Evolutionary conservation across 164 flowering plant species (phyloP), one percentile per base, ranked within the genome.

Genomic region (Liriodendron chinense): DNA sequence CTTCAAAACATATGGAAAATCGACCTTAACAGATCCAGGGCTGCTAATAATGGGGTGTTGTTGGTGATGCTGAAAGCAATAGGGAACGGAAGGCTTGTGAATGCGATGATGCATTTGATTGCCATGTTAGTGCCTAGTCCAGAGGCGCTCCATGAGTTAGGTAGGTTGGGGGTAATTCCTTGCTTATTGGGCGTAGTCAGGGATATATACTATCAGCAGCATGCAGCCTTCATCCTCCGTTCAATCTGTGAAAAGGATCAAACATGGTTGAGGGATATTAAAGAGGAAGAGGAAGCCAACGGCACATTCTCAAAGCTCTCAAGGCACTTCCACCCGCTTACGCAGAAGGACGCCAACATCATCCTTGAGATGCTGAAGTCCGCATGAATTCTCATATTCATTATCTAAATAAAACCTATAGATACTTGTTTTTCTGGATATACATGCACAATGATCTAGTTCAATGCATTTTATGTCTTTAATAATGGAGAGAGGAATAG

Each of bases 281-380:
- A 88, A 80, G 92, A 87, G 69, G 98, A 90, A 72, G 97, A 92
- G 76, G 82, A 75, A 7, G 69, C 72, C 9, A 47, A 85, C 73
- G 78, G 87, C 21, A 88, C 91, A 9, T 85, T 94, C 7, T 82
- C 94, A 12, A 71, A 80, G 69, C 89, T 94, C 56, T 85, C 89
- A 22, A 75, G 78, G 76, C 88, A 83, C 79, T 97, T 97, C 1
- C 91, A 96, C 25, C 82, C 94, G 10, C 84, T 93, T 74, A 96
- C 98, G 6, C 86, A 86, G 81, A 87, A 96, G 59, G 91, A 94
- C 79, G 98, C 98, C 12, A 85, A 7, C 76, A 87, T 86, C 21
- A 86, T 94, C 67, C 91, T 94, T 9, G 92, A 87, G 63, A 88
- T 91, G 78, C 69, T 92, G 71, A 86, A 81, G 65, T n/a, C n/a